Conservation (phyloP, 176 grass and related monocot species). For the Phoenix dactylifera region DNA sequence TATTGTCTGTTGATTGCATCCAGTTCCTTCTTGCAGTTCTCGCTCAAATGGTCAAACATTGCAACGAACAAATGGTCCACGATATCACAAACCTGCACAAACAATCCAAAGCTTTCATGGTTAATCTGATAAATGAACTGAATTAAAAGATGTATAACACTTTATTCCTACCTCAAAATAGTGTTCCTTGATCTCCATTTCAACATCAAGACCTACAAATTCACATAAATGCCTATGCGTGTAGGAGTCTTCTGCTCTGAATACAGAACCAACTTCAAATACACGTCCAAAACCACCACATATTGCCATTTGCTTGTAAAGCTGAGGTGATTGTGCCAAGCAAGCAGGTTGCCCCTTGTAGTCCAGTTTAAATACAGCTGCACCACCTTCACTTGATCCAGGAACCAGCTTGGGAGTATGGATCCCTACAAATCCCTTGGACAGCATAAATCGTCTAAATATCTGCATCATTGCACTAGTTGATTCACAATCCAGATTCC, state of each 20-base stretch:
- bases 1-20: slow-evolving; percentile 77
- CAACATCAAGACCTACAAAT: slow-evolving; percentile 86
- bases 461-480: slow-evolving; percentile 25
- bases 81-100: slow-evolving; percentile 67
- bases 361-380: slow-evolving; percentile 81
- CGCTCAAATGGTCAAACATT: slow-evolving; percentile 86
- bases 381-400: slow-evolving; percentile 92
- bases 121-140: slow-evolving; percentile 5
- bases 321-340: slow-evolving; percentile 80
- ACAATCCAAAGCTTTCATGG: slow-evolving; percentile 4
- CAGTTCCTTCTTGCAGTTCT: slow-evolving; percentile 69
- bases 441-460: slow-evolving; percentile 61
- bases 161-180: slow-evolving; percentile 67
- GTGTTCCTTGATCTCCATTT: slow-evolving; percentile 95
- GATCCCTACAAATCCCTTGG: slow-evolving; percentile 63
- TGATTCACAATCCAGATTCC: too few relatives aligned
- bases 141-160: background rate
- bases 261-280: slow-evolving; percentile 86
- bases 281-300: slow-evolving; percentile 77
- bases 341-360: slow-evolving; percentile 94
- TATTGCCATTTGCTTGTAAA: slow-evolving; percentile 76
- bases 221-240: slow-evolving; percentile 95
- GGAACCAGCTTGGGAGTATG: slow-evolving; percentile 70
- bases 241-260: slow-evolving; percentile 86
- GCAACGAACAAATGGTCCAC: slow-evolving; percentile 78